Percentiles rank a stretch among this genome's conserved stretches.
These are phyloP conservation scores for Trichoderma asperellum DNA, from an alignment of 2,329 filamentous ascomycete species.

Conservation along the genomic window DNA sequence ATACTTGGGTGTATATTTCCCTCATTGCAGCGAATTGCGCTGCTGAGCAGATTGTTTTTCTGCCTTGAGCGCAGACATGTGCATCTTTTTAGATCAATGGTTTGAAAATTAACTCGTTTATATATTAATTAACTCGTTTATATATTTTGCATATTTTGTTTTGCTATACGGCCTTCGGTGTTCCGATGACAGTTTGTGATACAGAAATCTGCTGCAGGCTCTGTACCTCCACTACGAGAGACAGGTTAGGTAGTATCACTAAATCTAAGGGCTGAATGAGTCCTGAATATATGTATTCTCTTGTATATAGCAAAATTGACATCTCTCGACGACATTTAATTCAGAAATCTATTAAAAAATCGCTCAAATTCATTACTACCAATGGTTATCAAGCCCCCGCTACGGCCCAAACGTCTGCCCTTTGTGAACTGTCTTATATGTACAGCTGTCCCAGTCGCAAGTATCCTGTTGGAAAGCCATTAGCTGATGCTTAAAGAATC, in stretches of 20 bases:
- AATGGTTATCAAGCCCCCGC: background rate
- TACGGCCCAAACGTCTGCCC: constrained; percentile 7
- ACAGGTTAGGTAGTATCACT: no score
- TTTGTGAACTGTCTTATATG: constrained; percentile 10
- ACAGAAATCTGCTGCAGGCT: background rate
- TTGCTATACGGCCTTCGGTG: background rate
- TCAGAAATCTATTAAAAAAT: background rate
- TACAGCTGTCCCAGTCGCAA: constrained; percentile 25
- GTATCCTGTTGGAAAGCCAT: background rate
- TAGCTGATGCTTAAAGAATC: background rate
- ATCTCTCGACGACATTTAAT: background rate
- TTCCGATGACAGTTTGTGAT: background rate
- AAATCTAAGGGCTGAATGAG: no score
- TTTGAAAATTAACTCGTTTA: background rate
- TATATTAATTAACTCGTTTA: background rate
- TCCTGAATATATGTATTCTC: no score
- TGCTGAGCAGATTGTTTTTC: background rate
- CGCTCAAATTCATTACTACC: no score
- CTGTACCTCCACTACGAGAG: background rate
- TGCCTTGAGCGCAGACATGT: no score
- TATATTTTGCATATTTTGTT: rapidly evolving
- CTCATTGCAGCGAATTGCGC: background rate
- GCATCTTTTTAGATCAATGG: background rate
- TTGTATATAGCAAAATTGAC: background rate
- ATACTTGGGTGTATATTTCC: background rate